Base-by-base conservation (phyloP, 495 filamentous ascomycete genomes). In the Immersiella caudata region DNA sequence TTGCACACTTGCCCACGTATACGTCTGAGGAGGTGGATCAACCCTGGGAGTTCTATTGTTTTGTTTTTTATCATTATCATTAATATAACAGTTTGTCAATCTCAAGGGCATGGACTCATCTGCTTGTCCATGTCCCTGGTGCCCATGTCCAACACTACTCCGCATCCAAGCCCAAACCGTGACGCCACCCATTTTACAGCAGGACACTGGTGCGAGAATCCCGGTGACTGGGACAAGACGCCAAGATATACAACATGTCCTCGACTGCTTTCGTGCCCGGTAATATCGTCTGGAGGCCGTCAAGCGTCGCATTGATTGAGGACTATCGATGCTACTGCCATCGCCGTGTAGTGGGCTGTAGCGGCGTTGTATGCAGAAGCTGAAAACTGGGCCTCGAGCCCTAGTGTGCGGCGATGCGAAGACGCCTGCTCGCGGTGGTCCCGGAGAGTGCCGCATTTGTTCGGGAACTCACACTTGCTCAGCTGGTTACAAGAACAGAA, bases 61-160 rank as follows among this genome's bases (percentile, higher is more conserved):
- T 22, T 55, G 52, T 55, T 55, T n/a, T 55, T 20, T 55, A 55
- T 55, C 22, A 22, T 55, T 22, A 55, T 55, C 52, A 55, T 22
- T 55, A 26, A 11, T 26, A 55, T 55, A 55, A 55, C 52, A 55
- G 52, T 55, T 55, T 55, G 52, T 55, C 52, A 55, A 55, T 55
- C 52, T n/a, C 52, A 55, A 55, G 52, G 52, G 52, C 52, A 55
- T 55, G 52, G 52, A 55, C 52, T 55, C 52, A 55, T 55, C 52
- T 55, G 52, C 52, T 55, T 55, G 20, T 55, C 52, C 52, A 55
- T 55, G 52, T 55, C 52, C 12, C 14, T 55, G 52, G 52, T 55
- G 52, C 52, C 52, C 52, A 55, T 55, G 52, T 55, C 52, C 52
- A 55, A 55, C 7, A 24, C 52, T 55, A 26, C 52, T 55, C 52